These are phyloP conservation scores for Euphorbia tirucalli DNA, from an alignment of 345 rosid species.

Conservation along the genomic window DNA sequence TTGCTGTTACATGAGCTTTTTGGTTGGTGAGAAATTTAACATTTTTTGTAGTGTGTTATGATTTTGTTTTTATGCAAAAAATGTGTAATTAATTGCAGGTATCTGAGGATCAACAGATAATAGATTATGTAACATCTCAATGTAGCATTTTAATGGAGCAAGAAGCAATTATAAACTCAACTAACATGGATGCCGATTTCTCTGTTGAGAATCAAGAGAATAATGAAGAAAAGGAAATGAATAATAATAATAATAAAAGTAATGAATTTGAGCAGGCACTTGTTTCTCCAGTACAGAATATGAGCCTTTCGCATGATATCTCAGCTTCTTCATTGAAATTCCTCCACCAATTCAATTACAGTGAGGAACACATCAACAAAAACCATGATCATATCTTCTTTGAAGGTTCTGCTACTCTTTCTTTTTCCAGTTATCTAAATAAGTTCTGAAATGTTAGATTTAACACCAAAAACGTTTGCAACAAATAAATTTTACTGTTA, in stretches of 20 bases:
- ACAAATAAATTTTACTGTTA: too few relatives aligned
- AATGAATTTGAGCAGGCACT: constrained; percentile 29
- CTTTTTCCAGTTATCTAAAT: too few relatives aligned
- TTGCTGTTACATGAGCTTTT: too few relatives aligned
- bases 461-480: too few relatives aligned
- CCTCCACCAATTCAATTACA: constrained; percentile 46
- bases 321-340: constrained; percentile 37
- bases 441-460: too few relatives aligned
- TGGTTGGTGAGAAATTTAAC: too few relatives aligned
- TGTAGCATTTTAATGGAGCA: constrained; percentile 52
- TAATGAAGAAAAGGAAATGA: constrained; percentile 26
- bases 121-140: constrained; percentile 59
- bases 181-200: constrained; percentile 26
- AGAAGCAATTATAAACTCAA: constrained; percentile 26
- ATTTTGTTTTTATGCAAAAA: too few relatives aligned
- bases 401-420: too few relatives aligned
- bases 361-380: constrained; percentile 28
- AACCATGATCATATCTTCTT: constrained; percentile 22
- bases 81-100: too few relatives aligned
- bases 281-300: constrained; percentile 32
- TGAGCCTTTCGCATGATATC: constrained; percentile 42
- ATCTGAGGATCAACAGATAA: constrained; percentile 61
- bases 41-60: too few relatives aligned
- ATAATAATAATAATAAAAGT: constrained; percentile 25
- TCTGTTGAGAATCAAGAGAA: constrained; percentile 18